Evolutionary conservation across 129 eudicot species (phyloP), one percentile per base, ranked within the genome.

Genomic region (Artemisia tridentata): DNA sequence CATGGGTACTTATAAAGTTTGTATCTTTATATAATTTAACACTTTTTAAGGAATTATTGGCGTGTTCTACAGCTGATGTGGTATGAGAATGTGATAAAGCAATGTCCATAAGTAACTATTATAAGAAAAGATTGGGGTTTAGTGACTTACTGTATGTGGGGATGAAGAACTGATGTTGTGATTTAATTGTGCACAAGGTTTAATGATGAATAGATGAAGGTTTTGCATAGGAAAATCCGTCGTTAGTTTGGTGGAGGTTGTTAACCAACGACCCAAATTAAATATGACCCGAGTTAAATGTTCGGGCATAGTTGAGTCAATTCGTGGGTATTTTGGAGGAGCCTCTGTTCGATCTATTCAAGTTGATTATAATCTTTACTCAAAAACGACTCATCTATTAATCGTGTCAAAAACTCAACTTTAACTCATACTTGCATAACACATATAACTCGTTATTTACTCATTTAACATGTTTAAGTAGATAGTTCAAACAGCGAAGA

Each of bases 91-190:
- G 46, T 5, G 80, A 69, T 53, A 80, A 73, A 15, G 86, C 50
- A 59, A 80, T 76, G 73, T 84, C 90, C 95, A 88, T 88, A 1
- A 17, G 8, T 54, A 52, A 49, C 56, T 68, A 50, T 59, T n/a
- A 21, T 47, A 12, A n/a, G 20, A 13, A 25, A 23, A 45, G 12
- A 69, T 18, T 9, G 64, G 70, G 65, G 17, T 34, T 63, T 55
- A 59, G 72, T 25, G n/a, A 65, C 45, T 63, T 47, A 77, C 81
- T 63, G 58, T 67, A 21, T 17, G 72, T 25, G 23, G 63, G 41
- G 46, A 77, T 69, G 10, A 11, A 12, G 18, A 49, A 77, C 20
- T 49, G 29, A 59, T 34, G 65, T 23, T 10, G 5, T 57, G 31
- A 10, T 41, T 75, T 19, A 55, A 59, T 63, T 25, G 13, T 71